phyloP scores from a whole-genome alignment of 768 basidiomycete species.

The Rhodotorula babjevae region DNA sequence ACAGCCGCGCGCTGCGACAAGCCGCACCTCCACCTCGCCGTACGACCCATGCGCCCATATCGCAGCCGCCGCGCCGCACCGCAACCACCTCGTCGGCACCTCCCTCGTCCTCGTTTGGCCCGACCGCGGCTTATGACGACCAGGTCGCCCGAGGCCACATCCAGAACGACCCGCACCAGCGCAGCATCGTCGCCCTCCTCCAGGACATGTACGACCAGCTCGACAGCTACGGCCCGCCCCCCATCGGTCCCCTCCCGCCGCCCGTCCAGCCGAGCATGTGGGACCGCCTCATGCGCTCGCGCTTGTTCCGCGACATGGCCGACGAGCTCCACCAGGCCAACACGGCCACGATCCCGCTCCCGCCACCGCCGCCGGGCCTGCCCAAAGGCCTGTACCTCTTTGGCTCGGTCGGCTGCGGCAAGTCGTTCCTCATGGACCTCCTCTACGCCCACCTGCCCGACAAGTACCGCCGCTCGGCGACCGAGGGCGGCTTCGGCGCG shows the following conservation, averaged over 20 bases:
- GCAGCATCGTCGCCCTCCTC: conserved; percentile 72
- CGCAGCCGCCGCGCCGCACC: neutral
- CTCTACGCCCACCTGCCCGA: conserved; percentile 47
- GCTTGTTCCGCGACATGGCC: conserved; percentile 14
- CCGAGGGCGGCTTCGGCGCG: conserved; percentile 55
- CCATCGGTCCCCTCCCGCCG: conserved; percentile 52
- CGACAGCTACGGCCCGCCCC: conserved; percentile 64
- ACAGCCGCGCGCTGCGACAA: no score
- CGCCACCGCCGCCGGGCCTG: conserved; percentile 49
- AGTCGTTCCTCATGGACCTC: conserved; percentile 98
- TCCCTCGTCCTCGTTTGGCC: conserved; percentile 13
- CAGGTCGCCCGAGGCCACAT: conserved; percentile 58
- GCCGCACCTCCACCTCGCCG: no score
- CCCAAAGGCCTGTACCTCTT: conserved; percentile 91
- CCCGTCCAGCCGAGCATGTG: conserved; percentile 33
- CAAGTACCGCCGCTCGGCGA: conserved; percentile 46
- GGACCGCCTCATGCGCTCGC: conserved; percentile 41
- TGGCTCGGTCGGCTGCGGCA: conserved; percentile 94
- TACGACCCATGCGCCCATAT: no score
- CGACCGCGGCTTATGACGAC: conserved; percentile 48
- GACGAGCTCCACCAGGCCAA: conserved; percentile 30
- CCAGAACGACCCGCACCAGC: conserved; percentile 75
- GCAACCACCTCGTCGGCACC: neutral
- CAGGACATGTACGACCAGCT: conserved; percentile 74
- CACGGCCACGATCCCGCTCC: conserved; percentile 14